These are phyloP conservation scores for Epichloe sylvatica DNA, from an alignment of 2,329 filamentous ascomycete species.

Conservation along the genomic window DNA sequence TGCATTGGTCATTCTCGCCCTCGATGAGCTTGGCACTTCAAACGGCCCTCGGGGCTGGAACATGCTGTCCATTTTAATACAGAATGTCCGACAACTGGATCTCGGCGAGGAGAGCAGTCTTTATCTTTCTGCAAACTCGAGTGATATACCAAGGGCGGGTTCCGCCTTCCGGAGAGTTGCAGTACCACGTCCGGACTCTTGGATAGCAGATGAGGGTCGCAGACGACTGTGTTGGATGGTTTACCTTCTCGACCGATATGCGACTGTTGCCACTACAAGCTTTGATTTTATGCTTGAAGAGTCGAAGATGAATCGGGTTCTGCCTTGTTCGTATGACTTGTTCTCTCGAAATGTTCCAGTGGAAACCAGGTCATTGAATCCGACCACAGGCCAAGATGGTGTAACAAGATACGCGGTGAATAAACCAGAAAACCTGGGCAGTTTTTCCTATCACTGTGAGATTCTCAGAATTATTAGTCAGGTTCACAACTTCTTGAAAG, in stretches of 20 bases:
- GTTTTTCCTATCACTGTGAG: constrained; percentile 31
- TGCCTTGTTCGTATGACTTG: constrained; percentile 30
- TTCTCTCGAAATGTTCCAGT: constrained; percentile 31
- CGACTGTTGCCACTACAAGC: constrained; percentile 26
- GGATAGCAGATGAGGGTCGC: constrained; percentile 31
- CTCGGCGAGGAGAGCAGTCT: constrained; percentile 26
- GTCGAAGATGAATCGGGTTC: constrained; percentile 23
- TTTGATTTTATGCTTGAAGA: constrained; percentile 30
- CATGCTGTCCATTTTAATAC: constrained; percentile 23
- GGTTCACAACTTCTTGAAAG: constrained; percentile 29
- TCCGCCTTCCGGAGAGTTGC: constrained; percentile 20
- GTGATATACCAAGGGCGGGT: constrained; percentile 20
- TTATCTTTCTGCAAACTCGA: constrained; percentile 20
- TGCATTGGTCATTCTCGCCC: constrained; percentile 26
- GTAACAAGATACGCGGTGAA: constrained; percentile 18
- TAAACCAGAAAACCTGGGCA: constrained; percentile 28
- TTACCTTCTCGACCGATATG: constrained; percentile 30
- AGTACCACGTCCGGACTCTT: constrained; percentile 24
- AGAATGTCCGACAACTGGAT: constrained; percentile 26
- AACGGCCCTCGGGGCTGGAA: constrained; percentile 31
- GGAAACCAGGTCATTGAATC: constrained; percentile 22
- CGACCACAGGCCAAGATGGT: constrained; percentile 13
- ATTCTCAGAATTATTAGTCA: constrained; percentile 28
- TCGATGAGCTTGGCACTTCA: constrained; percentile 29
- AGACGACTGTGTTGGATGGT: constrained; percentile 31